Percentiles rank a stretch among this genome's conserved stretches.
These are phyloP conservation scores for Daldinia concentrica DNA, from an alignment of 495 filamentous ascomycete genomes.

Conservation along the genomic window DNA sequence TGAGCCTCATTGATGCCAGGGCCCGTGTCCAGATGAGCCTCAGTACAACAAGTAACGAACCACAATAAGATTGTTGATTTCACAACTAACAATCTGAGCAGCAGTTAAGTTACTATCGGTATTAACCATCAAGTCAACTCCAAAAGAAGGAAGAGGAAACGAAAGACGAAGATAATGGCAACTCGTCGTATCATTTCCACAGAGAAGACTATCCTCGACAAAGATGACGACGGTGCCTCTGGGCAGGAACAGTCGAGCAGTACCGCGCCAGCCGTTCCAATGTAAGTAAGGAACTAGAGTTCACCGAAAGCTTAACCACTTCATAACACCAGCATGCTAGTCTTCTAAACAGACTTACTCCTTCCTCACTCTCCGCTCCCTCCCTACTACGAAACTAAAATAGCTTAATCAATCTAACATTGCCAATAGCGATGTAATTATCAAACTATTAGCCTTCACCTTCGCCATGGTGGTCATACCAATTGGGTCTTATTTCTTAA, in stretches of 20 bases:
- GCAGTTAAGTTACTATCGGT: not conserved
- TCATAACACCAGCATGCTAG: not conserved
- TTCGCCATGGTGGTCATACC: slow-evolving; percentile 88
- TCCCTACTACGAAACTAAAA: not conserved
- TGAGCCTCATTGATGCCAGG: slow-evolving; percentile 24
- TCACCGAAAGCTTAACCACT: not conserved
- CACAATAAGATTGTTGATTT: slow-evolving; percentile 14
- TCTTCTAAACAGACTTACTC: not conserved
- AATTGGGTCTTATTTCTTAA: slow-evolving; percentile 86
- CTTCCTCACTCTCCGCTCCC: slow-evolving; percentile 6
- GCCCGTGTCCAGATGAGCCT: slow-evolving; percentile 1
- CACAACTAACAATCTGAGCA: not conserved
- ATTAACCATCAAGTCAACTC: not conserved
- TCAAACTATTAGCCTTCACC: slow-evolving; percentile 89
- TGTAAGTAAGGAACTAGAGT: slow-evolving; percentile 59
- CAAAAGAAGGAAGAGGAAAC: not conserved
- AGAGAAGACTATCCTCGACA: slow-evolving; percentile 63
- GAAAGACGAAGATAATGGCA: slow-evolving; percentile 58
- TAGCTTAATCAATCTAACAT: slow-evolving; percentile 26
- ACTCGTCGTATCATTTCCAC: slow-evolving; percentile 64
- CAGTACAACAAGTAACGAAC: slow-evolving; percentile 7
- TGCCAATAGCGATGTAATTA: slow-evolving; percentile 75
- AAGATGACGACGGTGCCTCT: slow-evolving; percentile 57
- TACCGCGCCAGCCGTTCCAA: slow-evolving; percentile 74
- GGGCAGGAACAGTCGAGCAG: slow-evolving; percentile 53